Percentiles rank a stretch among this genome's conserved stretches.
These are phyloP conservation scores for Microthlaspi erraticum DNA, from an alignment of 345 rosid genomes.

Conservation along the genomic window DNA sequence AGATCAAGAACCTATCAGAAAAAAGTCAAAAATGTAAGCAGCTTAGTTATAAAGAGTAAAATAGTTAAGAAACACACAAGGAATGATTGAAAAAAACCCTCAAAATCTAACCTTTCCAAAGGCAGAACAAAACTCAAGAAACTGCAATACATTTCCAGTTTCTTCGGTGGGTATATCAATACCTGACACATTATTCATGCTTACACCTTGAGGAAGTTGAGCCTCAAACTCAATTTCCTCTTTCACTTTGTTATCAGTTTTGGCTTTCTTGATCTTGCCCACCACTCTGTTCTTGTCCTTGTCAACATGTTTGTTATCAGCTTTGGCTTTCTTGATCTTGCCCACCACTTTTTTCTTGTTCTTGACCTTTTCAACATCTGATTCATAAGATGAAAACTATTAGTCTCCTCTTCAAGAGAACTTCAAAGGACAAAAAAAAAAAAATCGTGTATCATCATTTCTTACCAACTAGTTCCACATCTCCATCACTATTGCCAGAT, in stretches of 20 bases:
- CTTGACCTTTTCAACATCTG: conserved; percentile 17
- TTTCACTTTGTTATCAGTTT: conserved; percentile 1
- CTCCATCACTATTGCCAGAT: background rate
- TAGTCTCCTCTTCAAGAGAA: background rate
- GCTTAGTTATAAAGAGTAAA: background rate
- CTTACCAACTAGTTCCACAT: conserved; percentile 1
- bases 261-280: conserved; percentile 12
- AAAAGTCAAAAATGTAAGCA: conserved; percentile 18
- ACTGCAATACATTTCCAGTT: conserved; percentile 72
- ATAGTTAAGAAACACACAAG: background rate
- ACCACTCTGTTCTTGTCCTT: background rate
- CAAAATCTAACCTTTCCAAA: conserved; percentile 57
- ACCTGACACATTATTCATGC: conserved; percentile 59
- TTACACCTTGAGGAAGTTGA: conserved; percentile 57
- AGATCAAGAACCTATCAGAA: conserved; percentile 62
- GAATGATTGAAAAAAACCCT: background rate
- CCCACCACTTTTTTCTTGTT: background rate
- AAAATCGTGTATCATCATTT: too few species aligned
- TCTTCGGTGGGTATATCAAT: conserved; percentile 58
- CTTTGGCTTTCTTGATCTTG: conserved; percentile 22
- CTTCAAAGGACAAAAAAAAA: background rate
- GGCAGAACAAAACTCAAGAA: conserved; percentile 78
- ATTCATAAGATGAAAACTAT: conserved; percentile 1
- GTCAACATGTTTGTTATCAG: background rate
- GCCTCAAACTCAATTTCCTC: conserved; percentile 45